Conservation (phyloP, 805 yeast species). For the Myxozyma monticola region DNA sequence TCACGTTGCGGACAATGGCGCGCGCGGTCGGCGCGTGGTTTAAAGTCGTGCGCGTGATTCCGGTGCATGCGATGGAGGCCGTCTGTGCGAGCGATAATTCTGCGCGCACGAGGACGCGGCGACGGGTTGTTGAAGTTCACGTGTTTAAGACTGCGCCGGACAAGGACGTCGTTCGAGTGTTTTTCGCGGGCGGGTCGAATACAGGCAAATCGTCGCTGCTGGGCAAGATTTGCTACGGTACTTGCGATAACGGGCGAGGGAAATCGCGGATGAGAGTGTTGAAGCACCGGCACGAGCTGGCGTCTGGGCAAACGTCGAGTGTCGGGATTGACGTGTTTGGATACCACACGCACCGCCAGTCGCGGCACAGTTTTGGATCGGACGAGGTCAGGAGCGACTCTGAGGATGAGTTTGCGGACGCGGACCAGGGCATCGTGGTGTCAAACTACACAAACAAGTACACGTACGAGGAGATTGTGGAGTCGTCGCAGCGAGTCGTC, state of each 20-base stretch:
- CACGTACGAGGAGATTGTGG: conserved; percentile 25
- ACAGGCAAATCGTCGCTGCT: conserved; percentile 28
- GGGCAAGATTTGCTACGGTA: conserved; percentile 21
- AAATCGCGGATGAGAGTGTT: conserved; percentile 23
- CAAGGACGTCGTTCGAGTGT: conserved; percentile 17
- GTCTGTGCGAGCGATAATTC: too few relatives aligned
- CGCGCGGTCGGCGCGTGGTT: conserved; percentile 22
- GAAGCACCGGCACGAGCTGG: conserved; percentile 27
- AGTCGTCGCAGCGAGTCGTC: conserved; percentile 21
- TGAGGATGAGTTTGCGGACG: neutral
- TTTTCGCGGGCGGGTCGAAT: conserved; percentile 21
- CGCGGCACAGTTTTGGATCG: neutral
- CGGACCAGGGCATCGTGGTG: conserved; percentile 1
- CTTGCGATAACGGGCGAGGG: conserved; percentile 28
- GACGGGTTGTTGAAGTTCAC: conserved; percentile 25
- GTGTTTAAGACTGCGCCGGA: conserved; percentile 17
- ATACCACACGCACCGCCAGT: conserved; percentile 2
- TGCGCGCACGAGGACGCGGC: neutral
- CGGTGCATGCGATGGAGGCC: conserved; percentile 12
- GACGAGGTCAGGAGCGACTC: too few relatives aligned
- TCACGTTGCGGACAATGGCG: conserved; percentile 23
- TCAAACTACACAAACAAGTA: conserved; percentile 22
- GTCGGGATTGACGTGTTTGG: conserved; percentile 28
- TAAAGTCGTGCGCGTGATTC: conserved; percentile 27
- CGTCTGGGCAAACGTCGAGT: conserved; percentile 24